Evolutionary conservation across 2,329 filamentous ascomycete species (phyloP).

Genomic region (Fusarium sp.): DNA sequence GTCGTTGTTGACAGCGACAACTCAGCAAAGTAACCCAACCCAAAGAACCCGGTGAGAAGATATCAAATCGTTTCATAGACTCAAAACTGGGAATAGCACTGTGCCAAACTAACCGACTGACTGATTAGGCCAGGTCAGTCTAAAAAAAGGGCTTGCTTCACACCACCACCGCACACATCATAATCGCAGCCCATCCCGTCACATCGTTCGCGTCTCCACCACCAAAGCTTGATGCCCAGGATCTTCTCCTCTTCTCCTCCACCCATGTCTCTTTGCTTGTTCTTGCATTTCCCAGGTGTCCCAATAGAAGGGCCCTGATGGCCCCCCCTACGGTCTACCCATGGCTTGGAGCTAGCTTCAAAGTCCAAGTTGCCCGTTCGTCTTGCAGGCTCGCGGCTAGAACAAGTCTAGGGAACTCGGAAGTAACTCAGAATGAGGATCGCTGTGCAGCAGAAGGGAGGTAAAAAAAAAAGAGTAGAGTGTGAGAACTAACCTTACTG

Average conservation of each 20-base stretch:
- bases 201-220: conserved; percentile 39
- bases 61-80: conserved; percentile 5
- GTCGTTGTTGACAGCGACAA: conserved; percentile 26
- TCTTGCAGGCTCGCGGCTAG: conserved; percentile 11
- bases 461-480: neutral
- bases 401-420: conserved; percentile 3
- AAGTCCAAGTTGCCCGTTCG: conserved; percentile 8
- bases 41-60: conserved; percentile 38
- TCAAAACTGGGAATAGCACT: conserved; percentile 6
- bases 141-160: conserved; percentile 41
- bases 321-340: neutral
- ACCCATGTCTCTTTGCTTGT: conserved; percentile 12
- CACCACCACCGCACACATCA: conserved; percentile 20
- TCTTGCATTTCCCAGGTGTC: conserved; percentile 12
- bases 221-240: conserved; percentile 41
- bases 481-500: conserved; percentile 8
- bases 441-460: neutral
- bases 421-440: conserved; percentile 17
- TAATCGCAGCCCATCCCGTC: conserved; percentile 29
- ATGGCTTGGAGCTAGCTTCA: conserved; percentile 28
- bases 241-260: conserved; percentile 2
- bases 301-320: conserved; percentile 25
- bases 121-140: neutral
- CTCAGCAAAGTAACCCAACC: conserved; percentile 43
- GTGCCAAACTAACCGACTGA: conserved; percentile 17